phyloP scores from a whole-genome alignment of 129 eudicot species.

The Cynara cardunculus region DNA sequence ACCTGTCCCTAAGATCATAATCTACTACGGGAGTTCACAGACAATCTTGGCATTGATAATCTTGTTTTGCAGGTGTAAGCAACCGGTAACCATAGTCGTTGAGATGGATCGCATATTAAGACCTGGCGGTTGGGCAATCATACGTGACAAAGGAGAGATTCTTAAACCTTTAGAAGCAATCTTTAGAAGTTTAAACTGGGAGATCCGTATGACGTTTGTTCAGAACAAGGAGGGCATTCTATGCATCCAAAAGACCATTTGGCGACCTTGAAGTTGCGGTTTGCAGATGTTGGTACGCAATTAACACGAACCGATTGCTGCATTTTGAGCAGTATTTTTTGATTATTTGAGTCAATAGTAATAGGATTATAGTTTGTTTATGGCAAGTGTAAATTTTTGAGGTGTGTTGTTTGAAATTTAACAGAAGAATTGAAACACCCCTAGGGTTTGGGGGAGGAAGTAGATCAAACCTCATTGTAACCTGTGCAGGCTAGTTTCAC shows the following conservation, averaged over 20 bases:
- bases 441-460: constrained; percentile 1
- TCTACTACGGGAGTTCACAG: not conserved
- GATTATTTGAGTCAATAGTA: constrained; percentile 18
- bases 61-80: constrained; percentile 65
- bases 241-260: constrained; percentile 74
- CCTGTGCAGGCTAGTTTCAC: constrained; percentile 1
- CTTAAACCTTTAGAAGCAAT: constrained; percentile 70
- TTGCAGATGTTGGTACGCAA: not conserved
- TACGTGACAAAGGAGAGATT: constrained; percentile 80
- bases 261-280: constrained; percentile 68
- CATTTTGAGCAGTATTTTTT: constrained; percentile 3
- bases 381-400: constrained; percentile 35
- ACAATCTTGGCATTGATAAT: not conserved
- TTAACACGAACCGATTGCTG: constrained; percentile 5
- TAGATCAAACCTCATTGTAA: not conserved
- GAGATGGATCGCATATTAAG: constrained; percentile 88
- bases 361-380: constrained; percentile 22
- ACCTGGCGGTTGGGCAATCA: constrained; percentile 88
- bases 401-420: constrained; percentile 13
- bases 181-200: constrained; percentile 82
- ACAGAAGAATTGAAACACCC: not conserved
- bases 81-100: constrained; percentile 62
- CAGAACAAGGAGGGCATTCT: constrained; percentile 80
- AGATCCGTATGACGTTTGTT: constrained; percentile 72
- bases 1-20: not conserved